Evolutionary conservation across 805 yeast species (phyloP), one percentile per base, ranked within the genome.

Genomic region (Grigorovia jiainica): DNA sequence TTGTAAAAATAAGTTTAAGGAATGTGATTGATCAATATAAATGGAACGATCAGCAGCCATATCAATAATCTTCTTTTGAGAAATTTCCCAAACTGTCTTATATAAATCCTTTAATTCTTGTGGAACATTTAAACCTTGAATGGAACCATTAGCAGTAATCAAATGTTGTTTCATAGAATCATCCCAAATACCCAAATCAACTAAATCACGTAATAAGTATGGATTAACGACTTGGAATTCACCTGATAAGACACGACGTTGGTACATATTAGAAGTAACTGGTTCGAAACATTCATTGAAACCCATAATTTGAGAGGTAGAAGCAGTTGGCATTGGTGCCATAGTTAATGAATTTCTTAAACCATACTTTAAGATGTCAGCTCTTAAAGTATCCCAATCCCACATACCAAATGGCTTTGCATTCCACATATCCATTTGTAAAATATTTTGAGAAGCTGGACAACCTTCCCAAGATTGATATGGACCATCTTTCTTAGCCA

Each of bases 291-390:
- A 89, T 66, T 89, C 97, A 53, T 79, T 87, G 68, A 74, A 85
- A 27, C 97, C 97, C 41, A 89, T 70, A 36, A 89, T 87, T 66
- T 87, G 96, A 2, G 97, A 90, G 1, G 97, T 90, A 0, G 97
- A 87, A 1, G 97, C 97, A 9, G 97, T 89, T 17, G 97, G 97
- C 97, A 89, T 89, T 39, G 95, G 92, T 0, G 92, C 96, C 19
- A 89, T 89, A 11, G 87, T 62, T 40, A 89, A 64, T 2, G 97
- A 89, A 65, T 89, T 89, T 55, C 97, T 70, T 29, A 89, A 53
- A 21, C 97, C 97, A 53, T 75, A 58, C 75, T 64, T 60, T 29
- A 64, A 63, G 44, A 90, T 69, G 32, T 72, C 66, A 7, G 62
- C 63, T 60, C 81, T 86, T 51, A 86, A 62, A 1, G 56, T 48